Evolutionary conservation across 768 basidiomycete genomes (phyloP).

Genomic region (Lentinula guzmanii): DNA sequence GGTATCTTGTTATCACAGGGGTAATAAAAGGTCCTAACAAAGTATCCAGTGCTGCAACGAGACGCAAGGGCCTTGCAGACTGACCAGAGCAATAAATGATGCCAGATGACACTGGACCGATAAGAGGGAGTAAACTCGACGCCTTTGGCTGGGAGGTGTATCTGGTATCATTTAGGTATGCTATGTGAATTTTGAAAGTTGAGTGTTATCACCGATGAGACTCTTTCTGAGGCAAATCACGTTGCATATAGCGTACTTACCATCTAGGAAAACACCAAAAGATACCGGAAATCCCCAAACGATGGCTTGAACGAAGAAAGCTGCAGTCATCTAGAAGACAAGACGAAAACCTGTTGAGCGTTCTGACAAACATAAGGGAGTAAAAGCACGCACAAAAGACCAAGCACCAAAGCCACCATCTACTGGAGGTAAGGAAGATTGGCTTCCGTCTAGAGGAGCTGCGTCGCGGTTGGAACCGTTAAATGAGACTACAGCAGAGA

Average conservation of each 20-base stretch:
- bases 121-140: constrained; percentile 19
- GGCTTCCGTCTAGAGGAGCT: neutral
- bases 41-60: neutral
- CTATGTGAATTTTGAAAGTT: neutral
- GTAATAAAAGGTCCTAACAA: constrained; percentile 17
- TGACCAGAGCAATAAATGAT: constrained; percentile 26
- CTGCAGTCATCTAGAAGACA: constrained; percentile 15
- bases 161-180: neutral
- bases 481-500: neutral
- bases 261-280: constrained; percentile 22
- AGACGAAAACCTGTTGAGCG: neutral
- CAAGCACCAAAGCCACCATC: constrained; percentile 19
- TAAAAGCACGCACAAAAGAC: constrained; percentile 16
- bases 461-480: neutral
- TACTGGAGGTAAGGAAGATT: constrained; percentile 15
- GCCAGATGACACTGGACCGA: constrained; percentile 21
- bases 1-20: constrained; percentile 17
- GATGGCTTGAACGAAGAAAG: constrained; percentile 19
- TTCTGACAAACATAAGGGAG: neutral
- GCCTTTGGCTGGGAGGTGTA: constrained; percentile 17
- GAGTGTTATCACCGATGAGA: too few relatives aligned
- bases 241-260: neutral
- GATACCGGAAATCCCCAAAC: constrained; percentile 25
- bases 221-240: neutral
- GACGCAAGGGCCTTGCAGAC: neutral